A percentile compares a stretch with the other conserved stretches of the same genome.
Evolutionary conservation across 2,329 filamentous ascomycete genomes (phyloP).

Genomic region (Talaromyces sp.): DNA sequence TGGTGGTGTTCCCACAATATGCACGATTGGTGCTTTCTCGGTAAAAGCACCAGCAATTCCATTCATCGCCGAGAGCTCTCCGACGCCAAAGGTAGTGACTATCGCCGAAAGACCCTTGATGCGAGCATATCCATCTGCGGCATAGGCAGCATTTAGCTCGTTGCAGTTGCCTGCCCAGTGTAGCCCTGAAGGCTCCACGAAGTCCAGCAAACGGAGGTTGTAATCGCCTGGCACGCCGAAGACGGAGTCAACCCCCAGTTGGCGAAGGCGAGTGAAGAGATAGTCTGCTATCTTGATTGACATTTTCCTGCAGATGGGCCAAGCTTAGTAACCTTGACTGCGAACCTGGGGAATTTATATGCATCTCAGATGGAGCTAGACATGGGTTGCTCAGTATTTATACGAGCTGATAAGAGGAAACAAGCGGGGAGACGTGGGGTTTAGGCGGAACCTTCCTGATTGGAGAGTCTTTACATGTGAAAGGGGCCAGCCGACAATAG

Average conservation of each 20-base stretch:
- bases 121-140: slow-evolving; percentile 16
- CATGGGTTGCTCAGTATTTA: background rate
- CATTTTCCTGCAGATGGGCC: background rate
- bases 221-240: slow-evolving; percentile 15
- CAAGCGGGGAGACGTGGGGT: background rate
- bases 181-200: background rate
- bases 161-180: slow-evolving; percentile 19
- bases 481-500: background rate
- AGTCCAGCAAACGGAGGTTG: slow-evolving; percentile 1
- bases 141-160: slow-evolving; percentile 20
- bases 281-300: slow-evolving; percentile 10
- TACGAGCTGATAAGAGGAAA: background rate
- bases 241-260: slow-evolving; percentile 8
- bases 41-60: slow-evolving; percentile 19
- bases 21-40: slow-evolving; percentile 17
- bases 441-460: background rate
- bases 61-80: slow-evolving; percentile 19
- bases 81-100: slow-evolving; percentile 19
- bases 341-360: background rate
- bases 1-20: slow-evolving; percentile 20
- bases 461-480: background rate
- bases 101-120: slow-evolving; percentile 19
- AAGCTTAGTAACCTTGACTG: background rate
- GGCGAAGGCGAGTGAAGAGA: slow-evolving; percentile 10
- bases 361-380: background rate